These are phyloP conservation scores for Trametes punicea DNA, from an alignment of 768 basidiomycete genomes.

Conservation along the genomic window DNA sequence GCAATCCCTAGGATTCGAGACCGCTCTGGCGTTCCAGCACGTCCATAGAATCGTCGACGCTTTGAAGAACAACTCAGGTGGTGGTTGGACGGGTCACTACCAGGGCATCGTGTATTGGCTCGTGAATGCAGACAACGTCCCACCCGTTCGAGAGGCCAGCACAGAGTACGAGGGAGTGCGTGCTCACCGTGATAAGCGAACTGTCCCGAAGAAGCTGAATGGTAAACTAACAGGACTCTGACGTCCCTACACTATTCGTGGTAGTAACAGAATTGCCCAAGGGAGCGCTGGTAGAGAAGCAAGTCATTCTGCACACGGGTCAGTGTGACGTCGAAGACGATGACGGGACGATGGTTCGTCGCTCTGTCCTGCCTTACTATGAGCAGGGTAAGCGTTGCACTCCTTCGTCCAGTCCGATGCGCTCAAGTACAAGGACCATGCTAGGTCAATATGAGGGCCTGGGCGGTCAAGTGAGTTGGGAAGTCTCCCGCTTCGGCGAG, in stretches of 20 bases:
- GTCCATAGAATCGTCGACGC: constrained; percentile 63
- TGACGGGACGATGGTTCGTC: constrained; percentile 41
- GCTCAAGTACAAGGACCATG: not conserved
- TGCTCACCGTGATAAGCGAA: not conserved
- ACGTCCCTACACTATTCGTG: constrained; percentile 51
- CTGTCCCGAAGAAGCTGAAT: not conserved
- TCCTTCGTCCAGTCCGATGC: not conserved
- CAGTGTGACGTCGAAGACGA: constrained; percentile 45
- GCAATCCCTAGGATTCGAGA: constrained; percentile 55
- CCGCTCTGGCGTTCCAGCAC: constrained; percentile 79
- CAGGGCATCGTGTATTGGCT: constrained; percentile 78
- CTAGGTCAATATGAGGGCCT: constrained; percentile 4
- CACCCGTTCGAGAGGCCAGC: constrained; percentile 41
- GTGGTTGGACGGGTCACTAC: constrained; percentile 57
- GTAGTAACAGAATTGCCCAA: constrained; percentile 67
- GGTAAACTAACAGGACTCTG: constrained; percentile 16
- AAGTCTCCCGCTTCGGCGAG: constrained; percentile 44
- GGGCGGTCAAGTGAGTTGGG: constrained; percentile 39
- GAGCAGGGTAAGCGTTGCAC: constrained; percentile 36
- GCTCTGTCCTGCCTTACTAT: constrained; percentile 37
- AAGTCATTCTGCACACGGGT: constrained; percentile 69
- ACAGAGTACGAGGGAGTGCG: constrained; percentile 25
- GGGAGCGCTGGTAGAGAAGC: constrained; percentile 71
- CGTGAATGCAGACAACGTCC: constrained; percentile 37
- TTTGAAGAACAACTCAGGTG: constrained; percentile 50